phyloP scores from a whole-genome alignment of 2,329 filamentous ascomycete genomes.

The Alternaria rosae region DNA sequence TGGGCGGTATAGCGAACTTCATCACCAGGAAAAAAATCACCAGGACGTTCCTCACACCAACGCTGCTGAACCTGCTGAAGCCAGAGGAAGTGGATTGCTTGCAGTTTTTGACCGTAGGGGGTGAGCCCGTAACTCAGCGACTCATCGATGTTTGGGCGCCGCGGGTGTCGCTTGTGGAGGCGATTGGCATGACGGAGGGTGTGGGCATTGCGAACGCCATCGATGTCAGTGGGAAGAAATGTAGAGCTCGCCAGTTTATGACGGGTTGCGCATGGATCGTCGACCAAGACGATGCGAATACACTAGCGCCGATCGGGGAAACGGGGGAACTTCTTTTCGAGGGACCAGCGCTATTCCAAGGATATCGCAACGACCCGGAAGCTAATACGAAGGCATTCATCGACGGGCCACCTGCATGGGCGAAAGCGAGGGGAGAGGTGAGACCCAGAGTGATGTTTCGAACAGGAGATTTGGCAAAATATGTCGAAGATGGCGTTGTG shows the following conservation, averaged over 20 bases:
- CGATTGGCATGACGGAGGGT: constrained; percentile 9
- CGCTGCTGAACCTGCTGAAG: constrained; percentile 1
- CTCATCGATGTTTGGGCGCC: constrained; percentile 10
- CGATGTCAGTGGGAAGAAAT: constrained; percentile 3
- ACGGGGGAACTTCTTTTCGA: constrained; percentile 9
- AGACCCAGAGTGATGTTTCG: not conserved
- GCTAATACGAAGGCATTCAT: constrained; percentile 6
- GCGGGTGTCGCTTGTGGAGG: constrained; percentile 4
- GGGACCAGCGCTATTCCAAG: constrained; percentile 3
- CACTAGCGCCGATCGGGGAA: constrained; percentile 2
- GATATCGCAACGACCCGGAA: not conserved
- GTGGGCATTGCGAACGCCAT: constrained; percentile 3
- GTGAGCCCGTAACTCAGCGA: constrained; percentile 2
- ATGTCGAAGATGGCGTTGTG: constrained; percentile 7
- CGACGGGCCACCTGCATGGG: not conserved
- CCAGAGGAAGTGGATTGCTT: constrained; percentile 7
- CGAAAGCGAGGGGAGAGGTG: not conserved
- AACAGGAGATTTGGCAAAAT: constrained; percentile 6
- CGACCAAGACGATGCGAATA: constrained; percentile 2
- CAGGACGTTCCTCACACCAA: constrained; percentile 5
- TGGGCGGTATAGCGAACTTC: constrained; percentile 10
- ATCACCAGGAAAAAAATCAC: constrained; percentile 8
- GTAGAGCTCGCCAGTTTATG: constrained; percentile 2
- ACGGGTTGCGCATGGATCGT: constrained; percentile 8
- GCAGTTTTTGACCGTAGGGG: constrained; percentile 7